Evolutionary conservation across 2,329 filamentous ascomycete species (phyloP).

Genomic region (Diplodia sapinea): DNA sequence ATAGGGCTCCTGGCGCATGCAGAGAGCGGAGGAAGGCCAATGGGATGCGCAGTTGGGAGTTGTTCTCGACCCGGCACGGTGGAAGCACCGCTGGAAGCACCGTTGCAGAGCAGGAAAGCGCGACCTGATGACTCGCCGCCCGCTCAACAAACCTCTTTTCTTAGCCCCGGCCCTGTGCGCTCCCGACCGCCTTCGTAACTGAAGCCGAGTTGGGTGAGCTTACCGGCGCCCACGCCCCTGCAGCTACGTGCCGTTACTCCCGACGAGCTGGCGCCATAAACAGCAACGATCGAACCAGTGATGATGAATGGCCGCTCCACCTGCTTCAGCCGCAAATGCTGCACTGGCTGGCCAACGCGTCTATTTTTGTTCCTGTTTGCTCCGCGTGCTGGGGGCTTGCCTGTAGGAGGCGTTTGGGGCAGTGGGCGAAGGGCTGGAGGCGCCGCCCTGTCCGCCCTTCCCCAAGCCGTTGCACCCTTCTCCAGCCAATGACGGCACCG

Average conservation of each 20-base stretch:
- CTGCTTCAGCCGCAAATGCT: background rate
- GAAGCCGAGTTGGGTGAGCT: conserved; percentile 11
- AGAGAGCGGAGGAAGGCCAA: background rate
- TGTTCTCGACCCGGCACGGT: background rate
- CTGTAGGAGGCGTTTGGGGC: background rate
- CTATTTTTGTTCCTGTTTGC: background rate
- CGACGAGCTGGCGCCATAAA: conserved; percentile 12
- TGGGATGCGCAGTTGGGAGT: background rate
- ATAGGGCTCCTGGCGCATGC: background rate
- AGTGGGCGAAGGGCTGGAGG: background rate
- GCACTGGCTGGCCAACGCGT: background rate
- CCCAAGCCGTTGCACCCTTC: background rate
- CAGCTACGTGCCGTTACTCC: conserved; percentile 25
- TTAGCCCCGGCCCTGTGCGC: conserved; percentile 4
- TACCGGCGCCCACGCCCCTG: conserved; percentile 10
- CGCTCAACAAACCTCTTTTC: background rate
- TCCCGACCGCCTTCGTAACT: conserved; percentile 3
- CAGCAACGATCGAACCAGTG: conserved; percentile 8
- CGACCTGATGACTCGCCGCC: background rate
- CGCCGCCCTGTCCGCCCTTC: background rate
- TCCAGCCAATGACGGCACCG: background rate
- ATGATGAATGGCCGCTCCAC: background rate
- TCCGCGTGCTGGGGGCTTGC: background rate
- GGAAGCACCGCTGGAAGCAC: too few relatives aligned
- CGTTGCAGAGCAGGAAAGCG: background rate